phyloP scores from a whole-genome alignment of 257 asterid genomes.

The Solanum sparsipilum region DNA sequence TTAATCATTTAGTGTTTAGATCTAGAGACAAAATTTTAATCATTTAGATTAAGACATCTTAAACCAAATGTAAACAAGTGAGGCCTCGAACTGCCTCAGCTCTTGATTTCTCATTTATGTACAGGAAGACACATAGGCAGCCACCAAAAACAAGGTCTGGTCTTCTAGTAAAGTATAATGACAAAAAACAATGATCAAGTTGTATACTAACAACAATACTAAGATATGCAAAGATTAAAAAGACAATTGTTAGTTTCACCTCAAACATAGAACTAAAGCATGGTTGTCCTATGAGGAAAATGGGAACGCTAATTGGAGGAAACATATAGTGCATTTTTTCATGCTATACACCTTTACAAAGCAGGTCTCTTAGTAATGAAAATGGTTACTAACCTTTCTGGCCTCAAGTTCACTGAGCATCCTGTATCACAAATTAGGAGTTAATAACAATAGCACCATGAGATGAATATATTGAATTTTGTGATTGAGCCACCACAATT shows the following conservation, averaged over 20 bases:
- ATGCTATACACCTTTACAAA: not conserved
- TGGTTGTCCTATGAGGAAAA: not conserved
- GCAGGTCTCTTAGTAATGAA: not conserved
- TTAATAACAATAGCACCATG: not conserved
- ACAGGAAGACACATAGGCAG: not conserved
- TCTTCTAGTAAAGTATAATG: not conserved
- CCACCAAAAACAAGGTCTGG: not conserved
- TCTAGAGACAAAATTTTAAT: not conserved
- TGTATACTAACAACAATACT: not conserved
- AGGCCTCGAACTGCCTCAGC: not conserved
- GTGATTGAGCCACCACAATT: not conserved
- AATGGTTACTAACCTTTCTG: constrained; percentile 46
- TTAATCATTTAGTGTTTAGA: not conserved
- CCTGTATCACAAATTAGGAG: constrained; percentile 30
- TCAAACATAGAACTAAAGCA: not conserved
- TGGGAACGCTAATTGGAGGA: not conserved
- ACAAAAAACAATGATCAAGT: not conserved
- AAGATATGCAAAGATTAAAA: not conserved
- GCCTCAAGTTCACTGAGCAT: constrained; percentile 14
- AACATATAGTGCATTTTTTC: not conserved
- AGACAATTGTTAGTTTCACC: not conserved
- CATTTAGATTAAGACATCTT: not conserved
- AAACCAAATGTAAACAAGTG: not conserved
- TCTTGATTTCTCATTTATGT: not conserved
- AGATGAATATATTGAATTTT: not conserved